phyloP scores from a whole-genome alignment of 1,139 yeast species.

The Suhomyces bribrorum region DNA sequence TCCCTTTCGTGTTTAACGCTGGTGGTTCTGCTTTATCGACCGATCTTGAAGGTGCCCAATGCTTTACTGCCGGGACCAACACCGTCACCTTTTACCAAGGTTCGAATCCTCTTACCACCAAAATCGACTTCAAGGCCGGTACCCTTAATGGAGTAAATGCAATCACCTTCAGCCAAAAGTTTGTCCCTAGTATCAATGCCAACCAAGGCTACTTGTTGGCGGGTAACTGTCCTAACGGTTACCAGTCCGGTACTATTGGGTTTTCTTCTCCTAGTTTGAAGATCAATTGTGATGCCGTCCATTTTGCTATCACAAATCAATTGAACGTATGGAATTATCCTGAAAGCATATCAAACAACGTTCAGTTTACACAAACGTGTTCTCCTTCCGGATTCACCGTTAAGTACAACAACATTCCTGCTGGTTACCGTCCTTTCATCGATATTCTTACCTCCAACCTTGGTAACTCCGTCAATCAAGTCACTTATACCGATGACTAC shows the following conservation, averaged over 20 bases:
- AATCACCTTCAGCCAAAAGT: slow-evolving; percentile 1
- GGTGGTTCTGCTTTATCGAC: slow-evolving; percentile 24
- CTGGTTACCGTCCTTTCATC: slow-evolving; percentile 35
- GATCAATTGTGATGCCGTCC: slow-evolving; percentile 27
- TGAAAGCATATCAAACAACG: slow-evolving; percentile 8
- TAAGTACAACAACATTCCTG: slow-evolving; percentile 26
- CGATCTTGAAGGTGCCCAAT: slow-evolving; percentile 24
- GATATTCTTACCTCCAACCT: slow-evolving; percentile 12
- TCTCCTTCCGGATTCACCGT: slow-evolving; percentile 14
- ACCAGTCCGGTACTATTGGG: slow-evolving; percentile 27
- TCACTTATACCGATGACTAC: slow-evolving; percentile 21
- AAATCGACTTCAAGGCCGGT: slow-evolving; percentile 18
- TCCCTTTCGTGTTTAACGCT: slow-evolving; percentile 31
- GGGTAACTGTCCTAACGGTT: slow-evolving; percentile 27
- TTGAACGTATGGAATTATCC: slow-evolving; percentile 28
- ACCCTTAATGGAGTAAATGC: slow-evolving; percentile 3
- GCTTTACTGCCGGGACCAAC: slow-evolving; percentile 26
- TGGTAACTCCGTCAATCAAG: slow-evolving; percentile 3
- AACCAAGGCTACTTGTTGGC: slow-evolving; percentile 22
- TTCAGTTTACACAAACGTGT: slow-evolving; percentile 19
- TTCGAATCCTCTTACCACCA: slow-evolving; percentile 18
- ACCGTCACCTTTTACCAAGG: slow-evolving; percentile 34
- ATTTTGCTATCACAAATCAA: slow-evolving; percentile 23
- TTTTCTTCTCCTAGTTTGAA: slow-evolving; percentile 11
- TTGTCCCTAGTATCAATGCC: slow-evolving; percentile 17